Evolutionary conservation across 164 flowering plant species (phyloP).

Genomic region (Sextonia rubra): DNA sequence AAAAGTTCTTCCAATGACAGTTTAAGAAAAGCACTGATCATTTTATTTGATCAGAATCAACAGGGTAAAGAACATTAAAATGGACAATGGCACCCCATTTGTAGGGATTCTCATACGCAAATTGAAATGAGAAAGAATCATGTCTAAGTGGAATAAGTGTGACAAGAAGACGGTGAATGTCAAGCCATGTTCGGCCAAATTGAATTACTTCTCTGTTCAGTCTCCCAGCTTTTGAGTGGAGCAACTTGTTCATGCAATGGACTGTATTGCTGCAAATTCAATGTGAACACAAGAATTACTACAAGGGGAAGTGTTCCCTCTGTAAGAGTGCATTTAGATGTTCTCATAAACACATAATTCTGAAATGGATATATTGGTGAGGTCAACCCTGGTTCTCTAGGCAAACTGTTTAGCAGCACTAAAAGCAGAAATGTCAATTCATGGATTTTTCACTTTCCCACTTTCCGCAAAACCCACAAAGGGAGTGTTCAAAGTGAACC

Average conservation of each 20-base stretch:
- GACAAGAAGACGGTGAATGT: not conserved
- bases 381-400: not conserved
- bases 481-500: not conserved
- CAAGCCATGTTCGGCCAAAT: slow-evolving; percentile 25
- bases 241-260: slow-evolving; percentile 67
- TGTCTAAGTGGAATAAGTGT: not conserved
- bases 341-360: too few species aligned
- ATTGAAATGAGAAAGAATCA: slow-evolving; percentile 10
- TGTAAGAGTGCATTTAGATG: not conserved
- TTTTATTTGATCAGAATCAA: slow-evolving; percentile 2
- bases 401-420: not conserved
- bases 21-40: not conserved
- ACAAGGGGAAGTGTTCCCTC: not conserved
- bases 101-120: slow-evolving; percentile 7
- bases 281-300: not conserved
- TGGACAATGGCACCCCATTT: slow-evolving; percentile 4
- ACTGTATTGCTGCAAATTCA: slow-evolving; percentile 58
- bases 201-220: slow-evolving; percentile 54
- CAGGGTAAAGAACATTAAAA: not conserved
- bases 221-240: slow-evolving; percentile 74
- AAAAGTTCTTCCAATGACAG: not conserved
- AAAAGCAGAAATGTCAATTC: not conserved
- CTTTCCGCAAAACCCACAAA: not conserved
- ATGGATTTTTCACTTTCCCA: not conserved
- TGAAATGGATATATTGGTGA: not conserved